phyloP scores from a whole-genome alignment of 805 yeast genomes.

The Cyberlindnera mrakii region DNA sequence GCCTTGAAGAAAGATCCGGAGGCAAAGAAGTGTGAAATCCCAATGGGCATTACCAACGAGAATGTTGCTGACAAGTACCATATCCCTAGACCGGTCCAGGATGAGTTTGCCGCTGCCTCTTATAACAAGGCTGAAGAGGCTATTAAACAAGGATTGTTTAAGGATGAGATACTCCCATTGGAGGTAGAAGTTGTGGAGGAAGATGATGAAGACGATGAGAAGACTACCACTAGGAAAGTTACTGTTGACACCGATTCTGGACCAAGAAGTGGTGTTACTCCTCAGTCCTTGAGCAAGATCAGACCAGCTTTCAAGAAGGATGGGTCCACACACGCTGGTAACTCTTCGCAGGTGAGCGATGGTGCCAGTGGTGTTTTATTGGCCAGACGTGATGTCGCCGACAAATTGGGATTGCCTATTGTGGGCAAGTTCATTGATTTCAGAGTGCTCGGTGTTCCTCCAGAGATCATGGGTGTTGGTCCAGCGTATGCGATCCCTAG shows the following conservation, averaged over 20 bases:
- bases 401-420: slow-evolving; percentile 61
- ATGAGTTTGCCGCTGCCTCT: slow-evolving; percentile 82
- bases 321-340: slow-evolving; percentile 92
- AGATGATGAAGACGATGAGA: slow-evolving; percentile 50
- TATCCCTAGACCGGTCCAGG: slow-evolving; percentile 69
- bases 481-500: slow-evolving; percentile 95
- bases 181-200: slow-evolving; percentile 51
- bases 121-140: slow-evolving; percentile 82
- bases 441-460: slow-evolving; percentile 88
- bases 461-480: slow-evolving; percentile 96
- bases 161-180: slow-evolving; percentile 85
- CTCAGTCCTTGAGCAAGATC: slow-evolving; percentile 64
- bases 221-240: slow-evolving; percentile 23
- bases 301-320: slow-evolving; percentile 78
- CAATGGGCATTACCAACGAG: slow-evolving; percentile 96
- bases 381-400: slow-evolving; percentile 82
- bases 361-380: slow-evolving; percentile 91
- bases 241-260: slow-evolving; percentile 76
- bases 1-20: slow-evolving; percentile 36
- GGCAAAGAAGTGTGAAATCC: slow-evolving; percentile 76
- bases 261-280: slow-evolving; percentile 81
- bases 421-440: slow-evolving; percentile 77
- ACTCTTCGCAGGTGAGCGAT: slow-evolving; percentile 92
- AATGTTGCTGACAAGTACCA: slow-evolving; percentile 69
- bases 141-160: slow-evolving; percentile 62